Conservation (phyloP, 2,329 filamentous ascomycete species). For the Penicillium psychrosexuale region DNA sequence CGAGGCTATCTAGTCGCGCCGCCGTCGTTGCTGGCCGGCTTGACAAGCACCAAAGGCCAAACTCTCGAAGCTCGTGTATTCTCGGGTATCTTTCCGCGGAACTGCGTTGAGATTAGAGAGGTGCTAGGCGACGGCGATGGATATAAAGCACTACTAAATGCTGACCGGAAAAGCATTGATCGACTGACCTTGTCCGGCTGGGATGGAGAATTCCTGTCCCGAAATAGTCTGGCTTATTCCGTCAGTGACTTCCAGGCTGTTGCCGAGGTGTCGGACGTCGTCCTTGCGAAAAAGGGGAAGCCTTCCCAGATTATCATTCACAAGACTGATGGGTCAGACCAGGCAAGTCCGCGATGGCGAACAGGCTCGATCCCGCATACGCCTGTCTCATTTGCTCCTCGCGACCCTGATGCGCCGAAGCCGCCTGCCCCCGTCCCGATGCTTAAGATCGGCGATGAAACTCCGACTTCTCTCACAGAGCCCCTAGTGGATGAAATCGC, state of each 20-base stretch:
- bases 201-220: conserved; percentile 26
- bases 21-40: conserved; percentile 83
- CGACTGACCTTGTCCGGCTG: conserved; percentile 27
- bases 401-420: conserved; percentile 63
- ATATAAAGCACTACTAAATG: conserved; percentile 33
- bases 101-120: conserved; percentile 92
- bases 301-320: conserved; percentile 41
- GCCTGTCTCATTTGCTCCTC: conserved; percentile 38
- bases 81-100: conserved; percentile 94
- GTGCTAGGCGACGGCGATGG: conserved; percentile 71
- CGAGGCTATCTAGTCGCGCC: conserved; percentile 93
- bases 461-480: conserved; percentile 81
- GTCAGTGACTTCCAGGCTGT: conserved; percentile 19
- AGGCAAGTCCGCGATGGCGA: conserved; percentile 28
- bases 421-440: conserved; percentile 92
- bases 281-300: conserved; percentile 40
- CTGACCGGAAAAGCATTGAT: conserved; percentile 36
- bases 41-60: conserved; percentile 87
- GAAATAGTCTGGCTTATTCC: conserved; percentile 29
- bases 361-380: conserved; percentile 36
- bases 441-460: conserved; percentile 97
- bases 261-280: conserved; percentile 32
- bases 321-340: conserved; percentile 35
- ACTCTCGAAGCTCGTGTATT: conserved; percentile 94
- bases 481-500: conserved; percentile 96